Evolutionary conservation across 2,329 filamentous ascomycete species (phyloP), one percentile per base, ranked within the genome.

Genomic region (Diplodia seriata): DNA sequence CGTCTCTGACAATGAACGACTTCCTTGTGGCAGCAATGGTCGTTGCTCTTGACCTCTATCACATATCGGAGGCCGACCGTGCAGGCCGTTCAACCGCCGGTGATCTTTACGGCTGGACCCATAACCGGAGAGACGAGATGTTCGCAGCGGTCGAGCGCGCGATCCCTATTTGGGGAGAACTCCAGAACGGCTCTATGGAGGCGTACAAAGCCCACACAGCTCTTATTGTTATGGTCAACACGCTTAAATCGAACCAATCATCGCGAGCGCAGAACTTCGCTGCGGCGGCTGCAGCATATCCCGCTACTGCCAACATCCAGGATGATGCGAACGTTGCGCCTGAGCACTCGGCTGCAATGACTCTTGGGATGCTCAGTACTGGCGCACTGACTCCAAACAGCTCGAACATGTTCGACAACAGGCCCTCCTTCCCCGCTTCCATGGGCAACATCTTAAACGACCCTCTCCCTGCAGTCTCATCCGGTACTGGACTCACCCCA

Each of bases 11-110:
- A 1, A 92, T 91, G 11, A 91, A 91, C 74, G 94, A 97, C 75
- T 97, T 96, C 76, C 83, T 96, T 7, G 85, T 97, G 14, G 92
- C 92, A 2, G 92, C 91, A 4, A 96, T 95, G 85, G 86, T 97
- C 54, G 85, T 97, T 4, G 89, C 89, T 65, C 85, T 96, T 33
- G 94, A 97, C 74, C 85, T 97, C 1, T 91, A 95, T 74, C 90
- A 91, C 73, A 87, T 89, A 70, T 86, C 80, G 38, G 77, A 83
- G 65, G 70, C 76, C 1, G 81, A 84, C 69, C 75, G 78, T 8
- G 75, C 73, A 26, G 76, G 77, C 66, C 73, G 79, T 68, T 75
- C 76, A 69, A 68, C 72, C 67, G 70, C 75, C 33, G 74, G 75
- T 66, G 79, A 81, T 70, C 71, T 76, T 65, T 81, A 79, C 70